Base-by-base conservation (phyloP, 805 yeast species). In the Priceomyces castillae region DNA sequence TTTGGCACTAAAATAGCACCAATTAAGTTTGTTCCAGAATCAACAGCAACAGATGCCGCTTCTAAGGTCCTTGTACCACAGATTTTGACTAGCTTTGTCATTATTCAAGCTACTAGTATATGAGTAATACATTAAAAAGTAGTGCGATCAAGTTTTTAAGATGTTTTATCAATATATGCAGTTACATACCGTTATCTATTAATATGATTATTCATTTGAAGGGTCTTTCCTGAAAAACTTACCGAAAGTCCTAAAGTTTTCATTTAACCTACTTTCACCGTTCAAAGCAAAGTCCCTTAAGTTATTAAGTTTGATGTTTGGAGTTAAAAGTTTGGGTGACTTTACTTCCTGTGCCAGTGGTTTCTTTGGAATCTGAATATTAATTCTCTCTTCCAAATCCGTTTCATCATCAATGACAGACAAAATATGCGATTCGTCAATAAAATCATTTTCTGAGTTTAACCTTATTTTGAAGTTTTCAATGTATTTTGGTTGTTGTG, bases 1-100 rank as follows among this genome's bases (percentile, higher is more conserved):
- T 77, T 77, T 0, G 97, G 98, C 2, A 90, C 98, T 58, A 94
- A 61, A 22, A 94, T 94, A 51, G 87, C 79, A 1, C 99, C 99
- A 2, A 92, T 54, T 33, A 88, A 61, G 50, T 85, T 78, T 0
- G 97, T 90, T 0, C 95, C 95, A 5, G 70, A 49, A 0, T 76
- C 78, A 0, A 90, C 64, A 0, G 97, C 97, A 4, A 54, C 56
- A n/a, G 63, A 47, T 0, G 97, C 97, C 0, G 87, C 87, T 37
- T 81, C 84, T 0, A 64, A 58, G 2, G 84, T 72, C 50, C 78
- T 77, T 17, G 92, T 59, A 0, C 99, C 99, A 61, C 99, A 92
- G 3, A 92, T 81, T 58, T 92, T 92, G 4, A 86, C 85, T n/a
- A 87, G 31, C 46, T 57, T 57, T 33, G 55, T 20, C 54, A 57